Evolutionary conservation across 2,329 filamentous ascomycete species (phyloP).

Genomic region (Clonostachys rosea): DNA sequence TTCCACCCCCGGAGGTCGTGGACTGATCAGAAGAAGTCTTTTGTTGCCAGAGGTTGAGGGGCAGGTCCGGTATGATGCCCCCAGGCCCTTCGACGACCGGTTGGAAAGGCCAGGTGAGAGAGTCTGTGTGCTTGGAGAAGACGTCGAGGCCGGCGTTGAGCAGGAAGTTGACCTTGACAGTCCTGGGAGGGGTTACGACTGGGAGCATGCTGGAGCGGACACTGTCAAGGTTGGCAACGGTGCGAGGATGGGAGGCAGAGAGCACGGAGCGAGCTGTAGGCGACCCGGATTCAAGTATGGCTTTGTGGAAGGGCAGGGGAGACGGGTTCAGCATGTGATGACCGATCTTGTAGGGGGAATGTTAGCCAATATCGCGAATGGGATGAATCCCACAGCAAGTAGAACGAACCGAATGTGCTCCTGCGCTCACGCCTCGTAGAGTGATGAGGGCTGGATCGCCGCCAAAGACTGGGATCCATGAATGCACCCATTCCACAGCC

Average conservation of each 20-base stretch:
- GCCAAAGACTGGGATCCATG: slow-evolving; percentile 56
- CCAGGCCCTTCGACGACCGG: slow-evolving; percentile 54
- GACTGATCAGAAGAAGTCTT: slow-evolving; percentile 4
- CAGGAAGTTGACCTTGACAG: slow-evolving; percentile 32
- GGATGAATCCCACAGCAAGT: slow-evolving; percentile 1
- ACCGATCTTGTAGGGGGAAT: slow-evolving; percentile 43
- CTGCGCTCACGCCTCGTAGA: slow-evolving; percentile 57
- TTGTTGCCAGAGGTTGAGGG: slow-evolving; percentile 53
- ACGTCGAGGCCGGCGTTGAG: slow-evolving; percentile 37
- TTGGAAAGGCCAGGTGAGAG: slow-evolving; percentile 61
- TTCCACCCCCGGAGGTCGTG: slow-evolving; percentile 27
- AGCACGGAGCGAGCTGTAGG: slow-evolving; percentile 51
- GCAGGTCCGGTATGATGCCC: slow-evolving; percentile 50
- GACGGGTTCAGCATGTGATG: slow-evolving; percentile 56
- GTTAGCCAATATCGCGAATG: slow-evolving; percentile 7
- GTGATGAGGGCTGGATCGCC: slow-evolving; percentile 55
- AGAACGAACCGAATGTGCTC: slow-evolving; percentile 51
- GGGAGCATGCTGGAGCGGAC: slow-evolving; percentile 23
- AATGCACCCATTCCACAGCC: slow-evolving; percentile 54
- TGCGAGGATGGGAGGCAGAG: slow-evolving; percentile 47
- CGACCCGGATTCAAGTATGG: slow-evolving; percentile 53
- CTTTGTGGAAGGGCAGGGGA: slow-evolving; percentile 44
- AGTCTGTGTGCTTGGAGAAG: slow-evolving; percentile 34
- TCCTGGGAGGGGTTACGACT: neutral
- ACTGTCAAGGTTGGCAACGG: slow-evolving; percentile 47